Conservation (phyloP, 495 filamentous ascomycete species). For the Cetradonia linearis region DNA sequence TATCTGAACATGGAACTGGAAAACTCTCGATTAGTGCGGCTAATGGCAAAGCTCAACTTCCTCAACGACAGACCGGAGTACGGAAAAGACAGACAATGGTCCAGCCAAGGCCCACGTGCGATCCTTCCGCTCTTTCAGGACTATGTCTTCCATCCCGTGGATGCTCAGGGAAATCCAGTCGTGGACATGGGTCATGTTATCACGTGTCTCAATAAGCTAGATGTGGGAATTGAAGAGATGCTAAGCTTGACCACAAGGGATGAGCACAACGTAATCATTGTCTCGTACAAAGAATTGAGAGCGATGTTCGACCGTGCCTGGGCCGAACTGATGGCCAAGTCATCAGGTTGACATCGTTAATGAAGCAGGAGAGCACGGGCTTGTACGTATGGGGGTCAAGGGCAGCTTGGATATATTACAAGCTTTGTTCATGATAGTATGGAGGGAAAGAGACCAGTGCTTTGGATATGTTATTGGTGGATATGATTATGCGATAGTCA, state of each 20-base stretch:
- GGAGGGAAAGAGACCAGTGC: neutral
- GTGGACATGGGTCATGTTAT: constrained; percentile 79
- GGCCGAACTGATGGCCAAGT: constrained; percentile 52
- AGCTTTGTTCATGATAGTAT: neutral
- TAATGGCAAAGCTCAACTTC: constrained; percentile 71
- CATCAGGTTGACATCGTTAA: neutral
- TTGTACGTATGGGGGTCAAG: neutral
- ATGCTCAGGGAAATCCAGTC: constrained; percentile 67
- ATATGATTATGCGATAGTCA: neutral
- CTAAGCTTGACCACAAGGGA: constrained; percentile 78
- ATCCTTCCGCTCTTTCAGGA: constrained; percentile 89
- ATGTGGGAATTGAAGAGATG: constrained; percentile 80
- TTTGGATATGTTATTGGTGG: neutral
- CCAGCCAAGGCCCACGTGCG: constrained; percentile 83
- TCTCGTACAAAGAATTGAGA: constrained; percentile 81
- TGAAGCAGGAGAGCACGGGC: neutral
- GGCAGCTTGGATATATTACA: neutral
- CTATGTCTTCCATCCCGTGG: constrained; percentile 93
- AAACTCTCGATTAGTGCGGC: constrained; percentile 75
- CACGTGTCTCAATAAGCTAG: constrained; percentile 76
- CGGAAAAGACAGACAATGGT: constrained; percentile 64
- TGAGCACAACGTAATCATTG: constrained; percentile 74
- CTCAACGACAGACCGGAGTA: constrained; percentile 85
- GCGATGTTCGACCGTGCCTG: constrained; percentile 69
- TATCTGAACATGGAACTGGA: constrained; percentile 74